Conservation (phyloP, 169 alveolate genomes). For the Plasmodium inui region DNA sequence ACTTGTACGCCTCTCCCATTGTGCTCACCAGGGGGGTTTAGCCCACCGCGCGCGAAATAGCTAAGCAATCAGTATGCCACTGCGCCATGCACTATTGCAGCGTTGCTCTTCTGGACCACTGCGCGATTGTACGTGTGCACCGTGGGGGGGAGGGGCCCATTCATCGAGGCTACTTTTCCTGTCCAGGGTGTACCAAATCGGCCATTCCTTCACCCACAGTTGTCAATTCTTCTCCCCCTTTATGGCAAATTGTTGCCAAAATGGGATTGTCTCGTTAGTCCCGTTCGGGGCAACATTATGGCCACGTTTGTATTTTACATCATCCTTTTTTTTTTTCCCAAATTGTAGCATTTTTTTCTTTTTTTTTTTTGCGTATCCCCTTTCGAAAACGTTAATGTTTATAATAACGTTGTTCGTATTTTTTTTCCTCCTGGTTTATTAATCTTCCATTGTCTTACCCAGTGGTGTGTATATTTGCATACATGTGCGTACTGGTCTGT, state of each 20-base stretch:
- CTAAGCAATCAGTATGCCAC: neutral
- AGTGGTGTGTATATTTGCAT: constrained; percentile 11
- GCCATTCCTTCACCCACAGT: neutral
- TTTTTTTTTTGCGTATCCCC: neutral
- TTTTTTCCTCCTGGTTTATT: neutral
- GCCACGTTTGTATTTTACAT: neutral
- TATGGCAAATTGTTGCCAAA: neutral
- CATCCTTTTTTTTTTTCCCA: neutral
- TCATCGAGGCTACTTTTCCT: neutral
- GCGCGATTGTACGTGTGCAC: neutral
- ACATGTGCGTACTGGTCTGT: neutral
- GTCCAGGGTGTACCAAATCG: neutral
- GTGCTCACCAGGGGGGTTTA: neutral
- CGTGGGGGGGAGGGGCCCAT: neutral
- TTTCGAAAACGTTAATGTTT: neutral
- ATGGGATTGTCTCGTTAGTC: neutral
- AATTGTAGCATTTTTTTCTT: neutral
- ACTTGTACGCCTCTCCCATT: constrained; percentile 44
- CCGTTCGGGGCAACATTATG: neutral
- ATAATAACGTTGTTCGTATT: neutral
- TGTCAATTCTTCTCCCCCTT: neutral
- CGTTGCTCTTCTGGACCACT: neutral
- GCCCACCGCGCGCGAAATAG: neutral
- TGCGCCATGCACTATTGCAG: neutral
- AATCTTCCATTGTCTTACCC: neutral